These are phyloP conservation scores for Ormosia semicastrata DNA, from an alignment of 306 rosid genomes.

Conservation along the genomic window DNA sequence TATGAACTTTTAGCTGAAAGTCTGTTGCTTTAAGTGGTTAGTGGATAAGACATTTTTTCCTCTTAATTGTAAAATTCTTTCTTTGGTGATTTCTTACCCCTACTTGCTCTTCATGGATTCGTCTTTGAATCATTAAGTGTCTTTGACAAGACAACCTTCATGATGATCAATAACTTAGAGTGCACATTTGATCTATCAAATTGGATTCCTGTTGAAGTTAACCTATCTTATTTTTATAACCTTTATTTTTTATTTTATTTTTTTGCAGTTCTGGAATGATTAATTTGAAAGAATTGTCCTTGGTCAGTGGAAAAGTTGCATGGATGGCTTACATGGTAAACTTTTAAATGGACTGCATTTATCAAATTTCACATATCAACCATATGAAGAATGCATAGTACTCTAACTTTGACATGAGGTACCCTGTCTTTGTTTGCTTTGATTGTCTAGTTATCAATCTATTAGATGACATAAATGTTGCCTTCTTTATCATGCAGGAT, in stretches of 20 bases:
- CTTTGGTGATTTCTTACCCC: background rate
- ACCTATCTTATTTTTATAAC: background rate
- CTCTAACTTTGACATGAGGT: background rate
- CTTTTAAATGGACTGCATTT: slow-evolving; percentile 10
- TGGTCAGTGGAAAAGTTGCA: slow-evolving; percentile 91
- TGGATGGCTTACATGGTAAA: slow-evolving; percentile 96
- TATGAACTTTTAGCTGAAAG: background rate
- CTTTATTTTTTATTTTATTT: background rate
- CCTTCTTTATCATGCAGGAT: slow-evolving; percentile 51
- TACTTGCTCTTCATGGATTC: background rate
- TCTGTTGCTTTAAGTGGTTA: slow-evolving; percentile 3
- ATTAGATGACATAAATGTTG: slow-evolving; percentile 22
- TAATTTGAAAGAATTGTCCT: slow-evolving; percentile 74
- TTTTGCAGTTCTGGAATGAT: slow-evolving; percentile 73
- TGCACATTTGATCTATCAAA: background rate
- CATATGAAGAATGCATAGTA: background rate
- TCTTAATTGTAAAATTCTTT: background rate
- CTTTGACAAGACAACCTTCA: background rate
- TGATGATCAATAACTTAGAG: background rate
- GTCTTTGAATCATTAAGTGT: background rate
- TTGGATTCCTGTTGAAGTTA: background rate
- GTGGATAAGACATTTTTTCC: background rate
- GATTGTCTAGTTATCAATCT: slow-evolving; percentile 2
- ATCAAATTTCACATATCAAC: slow-evolving; percentile 1
- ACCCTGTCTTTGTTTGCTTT: slow-evolving; percentile 16